Evolutionary conservation across 305 asterid species (phyloP), one percentile per base, ranked within the genome.

Genomic region (Coffea humblotiana): DNA sequence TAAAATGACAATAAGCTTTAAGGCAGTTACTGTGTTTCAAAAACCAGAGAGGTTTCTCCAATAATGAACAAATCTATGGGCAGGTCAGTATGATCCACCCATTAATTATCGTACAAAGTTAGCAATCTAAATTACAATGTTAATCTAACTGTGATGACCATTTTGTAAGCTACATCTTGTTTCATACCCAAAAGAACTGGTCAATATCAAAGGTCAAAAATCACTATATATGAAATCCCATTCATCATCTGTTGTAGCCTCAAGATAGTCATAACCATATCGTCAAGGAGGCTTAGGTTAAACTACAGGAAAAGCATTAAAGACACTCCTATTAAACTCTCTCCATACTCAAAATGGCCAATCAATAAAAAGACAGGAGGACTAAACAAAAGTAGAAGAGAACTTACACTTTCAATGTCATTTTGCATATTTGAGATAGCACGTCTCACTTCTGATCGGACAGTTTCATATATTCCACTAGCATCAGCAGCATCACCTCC

Each of bases 351-450:
- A 70, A 19, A 43, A 32, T 40, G 52, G 74, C 54, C 32, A 43
- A 43, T 45, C 43, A 37, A 21, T 40, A 18, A 43, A 40, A 14
- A n/a, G 23, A 40, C 12, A 70, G 15, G 1, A 15, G 45, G 10
- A 70, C 15, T 19, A 37, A 0, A 43, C 7, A 6, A 52, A 27
- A 14, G 43, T 16, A 23, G 23, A 72, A 40, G 49, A 63, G 73
- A 67, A 56, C 88, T 79, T 78, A 84, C 87, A 78, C 75, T 76
- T 74, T 80, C 83, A 78, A 84, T 81, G 82, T 88, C 87, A 83
- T 79, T 80, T 80, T 85, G 90, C 80, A 82, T 77, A 76, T 85
- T 90, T 40, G 83, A 82, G 56, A 82, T 82, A 75, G 92, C 91
- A 85, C 85, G 83, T 76, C 89, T 81, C 71, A 85, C 89, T 81